These are phyloP conservation scores for Ophiostoma tasmaniense DNA, from an alignment of 2,329 filamentous ascomycete species.

Conservation along the genomic window DNA sequence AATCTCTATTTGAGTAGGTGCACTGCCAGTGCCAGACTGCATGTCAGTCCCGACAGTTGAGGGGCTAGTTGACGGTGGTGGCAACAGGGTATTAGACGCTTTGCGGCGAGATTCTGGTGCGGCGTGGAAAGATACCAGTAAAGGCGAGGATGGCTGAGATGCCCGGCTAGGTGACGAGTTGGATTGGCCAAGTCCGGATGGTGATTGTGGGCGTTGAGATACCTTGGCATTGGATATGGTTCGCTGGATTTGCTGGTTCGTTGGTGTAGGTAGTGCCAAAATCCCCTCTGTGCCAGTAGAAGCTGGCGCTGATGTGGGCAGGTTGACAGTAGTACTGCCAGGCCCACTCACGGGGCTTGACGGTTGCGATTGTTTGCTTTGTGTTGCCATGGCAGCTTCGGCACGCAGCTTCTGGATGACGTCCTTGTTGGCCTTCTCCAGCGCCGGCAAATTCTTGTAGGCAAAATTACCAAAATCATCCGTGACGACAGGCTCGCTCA, in stretches of 20 bases:
- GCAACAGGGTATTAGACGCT: conserved; percentile 78
- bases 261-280: conserved; percentile 57
- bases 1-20: conserved; percentile 52
- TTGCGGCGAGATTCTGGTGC: conserved; percentile 75
- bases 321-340: neutral
- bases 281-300: conserved; percentile 72
- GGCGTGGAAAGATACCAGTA: conserved; percentile 94
- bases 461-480: conserved; percentile 96
- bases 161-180: conserved; percentile 81
- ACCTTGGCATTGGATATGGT: conserved; percentile 77
- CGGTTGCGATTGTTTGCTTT: conserved; percentile 41
- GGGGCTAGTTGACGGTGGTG: conserved; percentile 40
- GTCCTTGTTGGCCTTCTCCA: conserved; percentile 98
- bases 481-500: conserved; percentile 79
- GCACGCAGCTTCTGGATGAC: conserved; percentile 93
- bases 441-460: conserved; percentile 92
- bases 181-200: conserved; percentile 67
- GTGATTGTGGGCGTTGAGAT: conserved; percentile 72
- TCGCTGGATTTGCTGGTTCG: conserved; percentile 59
- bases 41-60: neutral
- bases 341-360: conserved; percentile 35
- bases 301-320: conserved; percentile 41
- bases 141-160: conserved; percentile 71
- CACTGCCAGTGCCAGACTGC: neutral
- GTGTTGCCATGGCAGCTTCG: conserved; percentile 72